Base-by-base conservation (phyloP, 176 grass and related monocot species). In the Oryza coarctata region DNA sequence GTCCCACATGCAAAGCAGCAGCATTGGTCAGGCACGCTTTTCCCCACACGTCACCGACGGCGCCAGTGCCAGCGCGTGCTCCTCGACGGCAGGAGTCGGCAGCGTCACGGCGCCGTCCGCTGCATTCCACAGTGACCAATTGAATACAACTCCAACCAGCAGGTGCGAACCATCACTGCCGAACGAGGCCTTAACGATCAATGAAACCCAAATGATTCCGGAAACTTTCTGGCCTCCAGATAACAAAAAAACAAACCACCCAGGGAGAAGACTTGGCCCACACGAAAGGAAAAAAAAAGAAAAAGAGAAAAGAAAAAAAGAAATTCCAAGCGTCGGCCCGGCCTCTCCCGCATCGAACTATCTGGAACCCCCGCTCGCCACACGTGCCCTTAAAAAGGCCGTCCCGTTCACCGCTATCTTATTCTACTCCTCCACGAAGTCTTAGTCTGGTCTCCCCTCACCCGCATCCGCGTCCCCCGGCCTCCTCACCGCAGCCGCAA, bases 321-420 rank as follows among this genome's bases (percentile, higher is more conserved):
- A 3, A 44, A 66, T 35, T 12, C 5, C 22, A 5, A 44, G 41
- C 52, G 26, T 26, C 43, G 32, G 15, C 30, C n/a, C 81, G 30
- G 71, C 61, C 49, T 74, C 7, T 26, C 7, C 13, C 22, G 57
- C 15, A 3, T 57, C 0, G 88, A 90, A 86, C 45, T 33, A 68
- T 86, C 88, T 69, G 86, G 83, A 90, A 90, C 20, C 88, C n/a
- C 60, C 67, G 41, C 35, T 35, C 33, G 9, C 65, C 18, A 34
- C 79, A 74, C 74, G 79, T 79, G 88, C 83, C 73, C 60, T 78
- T 83, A 17, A 78, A 73, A 77, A 34, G 78, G 66, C 83, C 44
- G 41, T 68, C 23, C 34, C 33, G 7, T 63, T 77, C 49, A 72
- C 70, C 33, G 15, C 39, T 20, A 78, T 47, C 68, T 47, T 63